These are phyloP conservation scores for Acanthamoeba sp. DNA, from an alignment of 208 protist genomes.

Conservation along the genomic window DNA sequence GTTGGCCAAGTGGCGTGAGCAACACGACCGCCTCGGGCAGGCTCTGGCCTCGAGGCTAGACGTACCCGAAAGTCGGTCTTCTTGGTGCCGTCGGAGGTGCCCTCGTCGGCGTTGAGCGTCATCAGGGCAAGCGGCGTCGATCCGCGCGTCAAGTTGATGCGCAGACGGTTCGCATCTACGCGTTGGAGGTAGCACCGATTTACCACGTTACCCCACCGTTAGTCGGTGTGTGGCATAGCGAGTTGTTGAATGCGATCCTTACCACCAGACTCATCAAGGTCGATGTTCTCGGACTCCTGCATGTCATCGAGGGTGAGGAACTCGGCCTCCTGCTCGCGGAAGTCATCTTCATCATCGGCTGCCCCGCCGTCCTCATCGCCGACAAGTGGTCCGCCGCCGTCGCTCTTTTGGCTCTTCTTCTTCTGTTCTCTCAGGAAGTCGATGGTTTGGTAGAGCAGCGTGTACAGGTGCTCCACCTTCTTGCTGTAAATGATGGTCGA, in stretches of 20 bases:
- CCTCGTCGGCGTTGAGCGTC: slow-evolving; percentile 49
- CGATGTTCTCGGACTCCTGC: slow-evolving; percentile 73
- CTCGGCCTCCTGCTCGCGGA: slow-evolving; percentile 79
- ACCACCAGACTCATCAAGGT: slow-evolving; percentile 68
- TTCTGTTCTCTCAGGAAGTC: slow-evolving; percentile 84
- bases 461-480: slow-evolving; percentile 90
- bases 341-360: slow-evolving; percentile 47
- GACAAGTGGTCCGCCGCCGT: not conserved
- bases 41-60: no score
- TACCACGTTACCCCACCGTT: no score
- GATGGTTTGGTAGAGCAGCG: slow-evolving; percentile 85
- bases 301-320: slow-evolving; percentile 86
- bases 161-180: not conserved
- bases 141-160: not conserved
- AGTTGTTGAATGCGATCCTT: not conserved
- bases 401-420: slow-evolving; percentile 68
- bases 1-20: not conserved
- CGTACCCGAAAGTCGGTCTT: slow-evolving; percentile 59
- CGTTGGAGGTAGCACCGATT: no score
- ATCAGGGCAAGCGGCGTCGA: slow-evolving; percentile 41
- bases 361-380: slow-evolving; percentile 72
- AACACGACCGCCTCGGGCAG: no score
- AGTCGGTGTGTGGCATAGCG: no score
- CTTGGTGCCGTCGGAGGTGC: slow-evolving; percentile 40
- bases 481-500: slow-evolving; percentile 88